Percentiles rank a stretch among this genome's conserved stretches.
These are phyloP conservation scores for Vanderwaltozyma yarrowii DNA, from an alignment of 805 yeast species.

Conservation along the genomic window DNA sequence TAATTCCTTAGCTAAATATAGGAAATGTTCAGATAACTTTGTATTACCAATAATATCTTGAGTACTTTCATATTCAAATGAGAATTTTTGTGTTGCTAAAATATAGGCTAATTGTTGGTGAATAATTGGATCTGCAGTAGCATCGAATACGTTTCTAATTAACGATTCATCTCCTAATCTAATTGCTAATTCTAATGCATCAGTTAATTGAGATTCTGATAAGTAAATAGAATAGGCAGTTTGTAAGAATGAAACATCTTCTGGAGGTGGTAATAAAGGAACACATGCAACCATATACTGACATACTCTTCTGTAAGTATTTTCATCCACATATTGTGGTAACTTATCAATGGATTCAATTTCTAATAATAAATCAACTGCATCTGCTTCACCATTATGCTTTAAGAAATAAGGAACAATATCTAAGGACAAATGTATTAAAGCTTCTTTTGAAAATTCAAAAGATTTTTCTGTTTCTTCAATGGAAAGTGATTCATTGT, in stretches of 20 bases:
- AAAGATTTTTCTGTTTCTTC: constrained; percentile 5
- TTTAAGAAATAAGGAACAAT: constrained; percentile 83
- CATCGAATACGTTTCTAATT: constrained; percentile 70
- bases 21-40: constrained; percentile 66
- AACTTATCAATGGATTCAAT: constrained; percentile 78
- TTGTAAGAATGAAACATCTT: constrained; percentile 72
- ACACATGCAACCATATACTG: constrained; percentile 92
- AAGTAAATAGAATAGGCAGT: constrained; percentile 84
- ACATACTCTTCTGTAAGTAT: constrained; percentile 82
- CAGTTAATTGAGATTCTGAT: constrained; percentile 68
- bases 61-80: constrained; percentile 64
- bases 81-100: constrained; percentile 75
- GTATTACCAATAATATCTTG: constrained; percentile 80
- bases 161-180: constrained; percentile 74
- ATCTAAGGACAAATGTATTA: constrained; percentile 58
- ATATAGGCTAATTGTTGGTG: constrained; percentile 90
- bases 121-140: constrained; percentile 60
- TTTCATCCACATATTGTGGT: constrained; percentile 73
- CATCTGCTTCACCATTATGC: constrained; percentile 98
- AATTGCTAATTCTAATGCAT: constrained; percentile 83
- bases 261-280: constrained; percentile 93
- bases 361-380: constrained; percentile 86
- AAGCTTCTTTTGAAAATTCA: constrained; percentile 30
- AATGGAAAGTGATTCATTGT: constrained; percentile 4
- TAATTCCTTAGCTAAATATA: constrained; percentile 74